Evolutionary conservation across 345 rosid genomes (phyloP).

Genomic region (Salix purpurea): DNA sequence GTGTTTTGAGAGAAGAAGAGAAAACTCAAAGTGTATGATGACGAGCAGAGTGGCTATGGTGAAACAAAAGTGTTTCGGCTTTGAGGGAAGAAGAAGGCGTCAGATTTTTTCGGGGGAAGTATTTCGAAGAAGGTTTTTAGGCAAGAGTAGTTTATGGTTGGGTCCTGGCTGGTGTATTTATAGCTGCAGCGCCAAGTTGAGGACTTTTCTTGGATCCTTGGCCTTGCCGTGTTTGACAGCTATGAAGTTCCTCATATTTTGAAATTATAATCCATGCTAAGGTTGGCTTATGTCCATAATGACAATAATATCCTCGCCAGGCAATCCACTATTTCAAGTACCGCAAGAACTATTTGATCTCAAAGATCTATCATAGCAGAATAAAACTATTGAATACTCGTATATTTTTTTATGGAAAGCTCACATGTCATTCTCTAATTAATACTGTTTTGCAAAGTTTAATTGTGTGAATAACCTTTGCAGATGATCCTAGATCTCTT

Average conservation of each 20-base stretch:
- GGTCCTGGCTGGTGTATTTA: conserved; percentile 30
- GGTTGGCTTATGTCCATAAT: neutral
- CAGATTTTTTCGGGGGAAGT: neutral
- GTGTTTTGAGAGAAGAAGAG: neutral
- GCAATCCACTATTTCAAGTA: too few relatives aligned
- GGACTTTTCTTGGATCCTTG: neutral
- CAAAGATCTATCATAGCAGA: fast-evolving
- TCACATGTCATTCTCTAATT: too few relatives aligned
- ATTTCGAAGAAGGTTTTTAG: neutral
- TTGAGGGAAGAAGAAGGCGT: neutral
- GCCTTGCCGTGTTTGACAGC: neutral
- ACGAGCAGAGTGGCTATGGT: neutral
- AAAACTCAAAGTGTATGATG: neutral
- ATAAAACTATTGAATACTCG: too few relatives aligned
- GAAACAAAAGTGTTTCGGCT: neutral
- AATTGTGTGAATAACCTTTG: too few relatives aligned
- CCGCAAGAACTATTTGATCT: too few relatives aligned
- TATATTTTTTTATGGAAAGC: too few relatives aligned
- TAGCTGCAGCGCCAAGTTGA: conserved; percentile 24
- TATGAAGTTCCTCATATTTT: neutral
- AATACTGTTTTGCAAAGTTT: too few relatives aligned
- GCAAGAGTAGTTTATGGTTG: neutral
- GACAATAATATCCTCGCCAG: conserved; percentile 13
- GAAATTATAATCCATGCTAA: neutral
- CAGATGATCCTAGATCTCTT: too few relatives aligned